Percentiles rank a stretch among this genome's conserved stretches.
These are phyloP conservation scores for Tuber melanosporum DNA, from an alignment of 495 filamentous ascomycete genomes.

Conservation along the genomic window DNA sequence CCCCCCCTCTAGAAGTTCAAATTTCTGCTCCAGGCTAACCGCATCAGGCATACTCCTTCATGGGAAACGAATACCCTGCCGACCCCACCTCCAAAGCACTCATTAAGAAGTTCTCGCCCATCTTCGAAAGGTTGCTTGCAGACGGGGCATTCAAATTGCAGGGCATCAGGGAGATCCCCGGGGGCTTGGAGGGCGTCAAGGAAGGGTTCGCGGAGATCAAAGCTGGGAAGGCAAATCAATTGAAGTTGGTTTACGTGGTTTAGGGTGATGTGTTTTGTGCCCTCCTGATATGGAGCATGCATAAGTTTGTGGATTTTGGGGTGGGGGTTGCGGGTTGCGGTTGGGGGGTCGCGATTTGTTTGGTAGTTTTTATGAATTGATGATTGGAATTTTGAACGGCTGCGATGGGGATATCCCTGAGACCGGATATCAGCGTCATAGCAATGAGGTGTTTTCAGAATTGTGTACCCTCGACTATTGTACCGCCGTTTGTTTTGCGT, in stretches of 20 bases:
- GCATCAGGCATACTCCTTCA: not conserved
- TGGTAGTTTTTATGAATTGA: not conserved
- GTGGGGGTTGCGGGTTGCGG: not conserved
- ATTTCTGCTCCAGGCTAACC: not conserved
- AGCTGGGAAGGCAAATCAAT: not conserved
- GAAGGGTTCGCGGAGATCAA: not conserved
- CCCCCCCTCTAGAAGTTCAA: not conserved
- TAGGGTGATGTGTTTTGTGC: not conserved
- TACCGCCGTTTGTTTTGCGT: no score
- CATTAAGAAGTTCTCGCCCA: not conserved
- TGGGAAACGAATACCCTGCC: not conserved
- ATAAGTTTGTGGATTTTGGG: not conserved
- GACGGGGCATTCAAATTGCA: not conserved
- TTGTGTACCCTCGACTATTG: no score
- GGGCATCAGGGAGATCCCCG: not conserved
- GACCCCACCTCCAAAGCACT: not conserved
- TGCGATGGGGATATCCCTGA: not conserved
- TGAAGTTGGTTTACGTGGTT: not conserved
- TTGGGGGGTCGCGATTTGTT: not conserved
- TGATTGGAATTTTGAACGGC: not conserved
- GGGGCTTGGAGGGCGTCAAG: not conserved
- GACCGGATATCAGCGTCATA: no score
- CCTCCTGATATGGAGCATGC: not conserved
- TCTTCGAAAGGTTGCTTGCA: not conserved
- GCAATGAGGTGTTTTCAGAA: no score